phyloP scores from a whole-genome alignment of 768 basidiomycete genomes.

The Cystofilobasidium ferigula region DNA sequence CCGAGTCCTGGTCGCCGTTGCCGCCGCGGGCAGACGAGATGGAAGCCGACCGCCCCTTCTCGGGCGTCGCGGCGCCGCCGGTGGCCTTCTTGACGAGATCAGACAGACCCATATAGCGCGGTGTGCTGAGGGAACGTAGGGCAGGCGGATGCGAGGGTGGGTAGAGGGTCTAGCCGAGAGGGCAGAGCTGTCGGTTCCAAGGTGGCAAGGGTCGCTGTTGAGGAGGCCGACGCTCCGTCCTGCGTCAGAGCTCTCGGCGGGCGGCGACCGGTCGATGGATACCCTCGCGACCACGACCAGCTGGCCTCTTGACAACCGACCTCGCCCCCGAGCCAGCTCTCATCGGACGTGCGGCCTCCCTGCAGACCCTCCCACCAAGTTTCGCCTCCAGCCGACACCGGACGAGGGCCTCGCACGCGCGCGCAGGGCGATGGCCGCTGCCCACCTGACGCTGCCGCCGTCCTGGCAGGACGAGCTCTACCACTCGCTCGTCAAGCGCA shows the following conservation, averaged over 20 bases:
- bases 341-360: too few species aligned
- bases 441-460: not conserved
- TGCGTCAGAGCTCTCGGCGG: not conserved
- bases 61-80: constrained; percentile 6
- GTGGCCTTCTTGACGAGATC: constrained; percentile 16
- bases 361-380: too few species aligned
- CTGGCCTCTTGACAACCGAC: too few species aligned
- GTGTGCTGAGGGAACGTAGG: not conserved
- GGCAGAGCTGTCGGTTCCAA: too few species aligned
- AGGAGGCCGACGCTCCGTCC: not conserved
- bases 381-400: too few species aligned
- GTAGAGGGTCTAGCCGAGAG: too few species aligned
- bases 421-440: too few species aligned
- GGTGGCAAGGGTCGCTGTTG: too few species aligned
- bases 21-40: not conserved
- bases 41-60: constrained; percentile 12
- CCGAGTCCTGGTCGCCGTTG: constrained; percentile 64
- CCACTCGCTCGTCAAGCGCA: constrained; percentile 58
- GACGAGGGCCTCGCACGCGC: too few species aligned
- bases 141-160: not conserved
- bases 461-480: constrained; percentile 32
- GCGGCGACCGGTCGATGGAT: too few species aligned
- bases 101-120: constrained; percentile 13
- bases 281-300: too few species aligned
- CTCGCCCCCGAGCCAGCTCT: not conserved